A percentile compares a stretch with the other conserved stretches of the same genome.
These are phyloP conservation scores for Neurospora hispaniola DNA, from an alignment of 495 filamentous ascomycete species.

Conservation along the genomic window DNA sequence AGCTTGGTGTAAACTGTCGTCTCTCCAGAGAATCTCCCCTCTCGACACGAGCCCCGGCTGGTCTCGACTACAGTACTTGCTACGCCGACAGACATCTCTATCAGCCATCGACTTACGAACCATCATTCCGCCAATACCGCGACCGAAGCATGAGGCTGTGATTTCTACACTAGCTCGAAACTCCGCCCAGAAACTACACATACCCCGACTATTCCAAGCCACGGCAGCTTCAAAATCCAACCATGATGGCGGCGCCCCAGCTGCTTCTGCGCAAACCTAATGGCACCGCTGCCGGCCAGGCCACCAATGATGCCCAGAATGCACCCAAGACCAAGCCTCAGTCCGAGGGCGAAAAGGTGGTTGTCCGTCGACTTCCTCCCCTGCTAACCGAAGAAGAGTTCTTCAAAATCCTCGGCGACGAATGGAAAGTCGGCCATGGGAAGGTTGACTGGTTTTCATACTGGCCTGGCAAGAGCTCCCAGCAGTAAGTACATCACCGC, in stretches of 20 bases:
- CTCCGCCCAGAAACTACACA: background rate
- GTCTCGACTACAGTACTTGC: background rate
- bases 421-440: constrained; percentile 68
- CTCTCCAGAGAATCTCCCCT: background rate
- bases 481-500: constrained; percentile 52
- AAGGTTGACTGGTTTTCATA: constrained; percentile 78
- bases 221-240: background rate
- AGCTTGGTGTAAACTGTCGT: background rate
- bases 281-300: constrained; percentile 12
- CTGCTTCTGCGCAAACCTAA: constrained; percentile 24
- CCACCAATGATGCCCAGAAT: constrained; percentile 41
- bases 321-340: constrained; percentile 43
- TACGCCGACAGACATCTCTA: background rate
- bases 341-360: constrained; percentile 63
- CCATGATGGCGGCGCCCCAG: constrained; percentile 25
- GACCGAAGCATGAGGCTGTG: background rate
- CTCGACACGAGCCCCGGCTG: background rate
- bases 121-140: background rate
- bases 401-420: constrained; percentile 58
- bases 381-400: constrained; percentile 77
- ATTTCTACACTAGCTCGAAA: background rate
- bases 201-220: background rate
- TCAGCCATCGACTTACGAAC: background rate
- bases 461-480: constrained; percentile 73
- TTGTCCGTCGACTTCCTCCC: constrained; percentile 79